phyloP scores from a whole-genome alignment of 495 filamentous ascomycete species.

The Hypomontagnella submonticulosa region DNA sequence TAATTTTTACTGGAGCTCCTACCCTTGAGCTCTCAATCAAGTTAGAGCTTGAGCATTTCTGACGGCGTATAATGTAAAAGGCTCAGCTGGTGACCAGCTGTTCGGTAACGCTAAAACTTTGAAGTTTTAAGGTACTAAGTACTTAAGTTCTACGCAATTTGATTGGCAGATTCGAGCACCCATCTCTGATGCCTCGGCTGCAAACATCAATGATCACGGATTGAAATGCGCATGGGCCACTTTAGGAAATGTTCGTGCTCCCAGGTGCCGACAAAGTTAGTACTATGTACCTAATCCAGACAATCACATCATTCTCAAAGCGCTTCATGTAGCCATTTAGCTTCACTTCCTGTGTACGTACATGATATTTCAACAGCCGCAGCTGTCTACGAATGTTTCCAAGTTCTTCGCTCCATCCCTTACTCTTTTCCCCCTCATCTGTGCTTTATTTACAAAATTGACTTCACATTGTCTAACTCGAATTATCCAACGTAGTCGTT shows the following conservation, averaged over 20 bases:
- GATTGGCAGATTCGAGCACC: background rate
- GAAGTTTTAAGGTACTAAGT: no score
- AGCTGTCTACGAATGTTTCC: background rate
- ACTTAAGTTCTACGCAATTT: background rate
- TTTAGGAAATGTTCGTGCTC: background rate
- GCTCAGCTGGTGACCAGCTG: background rate
- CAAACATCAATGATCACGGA: no score
- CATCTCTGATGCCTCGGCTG: slow-evolving; percentile 15
- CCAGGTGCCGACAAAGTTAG: background rate
- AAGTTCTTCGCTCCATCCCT: no score
- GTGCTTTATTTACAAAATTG: no score
- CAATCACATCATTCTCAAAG: background rate
- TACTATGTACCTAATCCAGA: background rate
- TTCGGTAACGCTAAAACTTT: no score
- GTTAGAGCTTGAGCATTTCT: background rate
- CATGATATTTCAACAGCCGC: background rate
- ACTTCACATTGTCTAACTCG: no score
- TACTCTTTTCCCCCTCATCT: no score
- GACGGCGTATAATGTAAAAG: background rate
- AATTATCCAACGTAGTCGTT: background rate
- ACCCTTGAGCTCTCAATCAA: no score
- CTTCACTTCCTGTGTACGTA: background rate
- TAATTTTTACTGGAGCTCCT: background rate
- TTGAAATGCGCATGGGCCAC: slow-evolving; percentile 6
- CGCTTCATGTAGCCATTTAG: background rate